Evolutionary conservation across 257 asterid genomes (phyloP).

Genomic region (Sherardia arvensis): DNA sequence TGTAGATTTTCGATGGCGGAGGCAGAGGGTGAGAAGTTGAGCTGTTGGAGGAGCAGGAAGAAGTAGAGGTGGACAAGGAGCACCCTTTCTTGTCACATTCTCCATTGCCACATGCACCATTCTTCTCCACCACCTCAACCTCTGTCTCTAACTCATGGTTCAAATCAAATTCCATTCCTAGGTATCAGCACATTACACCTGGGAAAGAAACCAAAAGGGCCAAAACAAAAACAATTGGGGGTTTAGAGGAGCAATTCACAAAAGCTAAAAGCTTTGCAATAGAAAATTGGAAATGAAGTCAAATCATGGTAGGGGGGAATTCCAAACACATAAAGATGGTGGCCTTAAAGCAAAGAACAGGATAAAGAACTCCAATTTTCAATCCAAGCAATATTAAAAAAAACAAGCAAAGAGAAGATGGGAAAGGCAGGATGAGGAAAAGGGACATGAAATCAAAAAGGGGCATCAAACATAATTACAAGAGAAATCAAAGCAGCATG

Average conservation of each 20-base stretch:
- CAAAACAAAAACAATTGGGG: conserved; percentile 13
- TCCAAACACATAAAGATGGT: conserved; percentile 29
- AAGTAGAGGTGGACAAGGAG: conserved; percentile 40
- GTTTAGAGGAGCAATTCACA: conserved; percentile 22
- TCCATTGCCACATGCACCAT: conserved; percentile 40
- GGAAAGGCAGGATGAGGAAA: conserved; percentile 20
- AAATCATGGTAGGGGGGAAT: conserved; percentile 22
- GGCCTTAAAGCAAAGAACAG: conserved; percentile 43
- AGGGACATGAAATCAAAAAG: conserved; percentile 21
- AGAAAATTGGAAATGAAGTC: conserved; percentile 21
- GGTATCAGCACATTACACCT: conserved; percentile 19
- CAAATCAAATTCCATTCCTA: conserved; percentile 80
- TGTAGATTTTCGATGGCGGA: conserved; percentile 43
- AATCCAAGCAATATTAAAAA: conserved; percentile 2
- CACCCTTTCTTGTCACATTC: conserved; percentile 54
- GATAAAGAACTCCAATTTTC: conserved; percentile 18
- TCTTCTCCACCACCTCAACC: conserved; percentile 57
- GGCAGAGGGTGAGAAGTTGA: conserved; percentile 33
- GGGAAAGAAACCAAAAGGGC: conserved; percentile 9
- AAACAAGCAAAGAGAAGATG: conserved; percentile 11
- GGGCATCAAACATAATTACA: conserved; percentile 66
- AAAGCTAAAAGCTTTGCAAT: conserved; percentile 18
- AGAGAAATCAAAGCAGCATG: conserved; percentile 51
- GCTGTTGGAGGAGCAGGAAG: conserved; percentile 61
- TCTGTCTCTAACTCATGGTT: conserved; percentile 48